Evolutionary conservation across 805 yeast species (phyloP), one percentile per base, ranked within the genome.

Genomic region (Tetrapisispora pingtungensis): DNA sequence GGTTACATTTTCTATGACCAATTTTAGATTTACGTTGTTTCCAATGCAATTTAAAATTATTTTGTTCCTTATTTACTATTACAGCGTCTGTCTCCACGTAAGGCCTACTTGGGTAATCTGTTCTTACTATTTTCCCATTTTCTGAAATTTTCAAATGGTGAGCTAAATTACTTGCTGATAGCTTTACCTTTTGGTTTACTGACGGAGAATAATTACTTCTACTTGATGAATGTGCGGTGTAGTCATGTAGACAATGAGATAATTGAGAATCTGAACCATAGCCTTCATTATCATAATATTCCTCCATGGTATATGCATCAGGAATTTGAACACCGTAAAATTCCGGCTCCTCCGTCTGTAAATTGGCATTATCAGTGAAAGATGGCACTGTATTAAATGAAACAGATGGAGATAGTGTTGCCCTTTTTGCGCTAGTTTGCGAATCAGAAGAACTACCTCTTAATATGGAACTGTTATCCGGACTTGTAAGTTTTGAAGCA

Each of bases 341-440:
- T 14, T 55, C 59, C 6, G 34, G 32, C 18, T 51, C 54, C 12
- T 43, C 48, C 10, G 54, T 55, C 1, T 54, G 52, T 12, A 50
- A 48, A 18, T 34, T 17, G 1, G 50, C 48, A 19, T 40, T 42
- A 19, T 61, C 58, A 12, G 49, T 45, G 15, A 49, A 46, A 7
- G 51, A 48, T 5, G 68, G 68, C 1, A 62, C 66, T 1, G 68
- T 64, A 41, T 64, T 56, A 43, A 63, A 62, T 1, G 67, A 62
- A 12, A 64, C 65, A 20, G 56, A 51, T 10, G 61, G 60, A 22
- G 44, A 45, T 18, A 42, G 30, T 10, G 17, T 27, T 2, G 38
- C 33, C 14, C 7, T 26, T 26, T 3, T 7, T 24, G 8, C 8
- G 14, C 10, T 3, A 6, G 12, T 2, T 26, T 15, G 17, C 10